Evolutionary conservation across 768 basidiomycete species (phyloP).

Genomic region (Hygrophorus russula): DNA sequence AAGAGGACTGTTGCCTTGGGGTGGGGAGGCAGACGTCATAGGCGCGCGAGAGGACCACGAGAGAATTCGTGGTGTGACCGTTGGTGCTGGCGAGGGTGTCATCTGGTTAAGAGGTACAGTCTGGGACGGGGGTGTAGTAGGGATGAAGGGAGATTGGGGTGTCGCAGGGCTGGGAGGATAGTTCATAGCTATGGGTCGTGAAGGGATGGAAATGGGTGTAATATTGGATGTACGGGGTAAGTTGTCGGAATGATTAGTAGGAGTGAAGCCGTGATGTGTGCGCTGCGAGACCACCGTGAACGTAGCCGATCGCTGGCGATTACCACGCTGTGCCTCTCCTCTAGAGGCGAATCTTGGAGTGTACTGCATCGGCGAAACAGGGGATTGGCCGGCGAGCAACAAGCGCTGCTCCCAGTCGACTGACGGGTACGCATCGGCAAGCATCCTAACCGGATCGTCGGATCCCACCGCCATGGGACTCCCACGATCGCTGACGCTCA

Average conservation of each 20-base stretch:
- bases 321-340: slow-evolving; percentile 6
- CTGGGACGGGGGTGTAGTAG: slow-evolving; percentile 7
- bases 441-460: slow-evolving; percentile 29
- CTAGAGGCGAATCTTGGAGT: slow-evolving; percentile 6
- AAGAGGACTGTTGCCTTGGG: slow-evolving; percentile 31
- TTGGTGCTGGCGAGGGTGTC: slow-evolving; percentile 42
- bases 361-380: not conserved
- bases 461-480: slow-evolving; percentile 37
- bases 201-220: slow-evolving; percentile 23
- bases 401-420: slow-evolving; percentile 11
- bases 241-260: slow-evolving; percentile 11
- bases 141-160: slow-evolving; percentile 9
- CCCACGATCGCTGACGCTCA: slow-evolving; percentile 32
- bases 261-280: slow-evolving; percentile 5
- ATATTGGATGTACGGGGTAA: slow-evolving; percentile 22
- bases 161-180: slow-evolving; percentile 16
- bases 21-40: slow-evolving; percentile 18
- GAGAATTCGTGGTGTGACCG: slow-evolving; percentile 47
- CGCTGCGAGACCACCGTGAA: slow-evolving; percentile 6
- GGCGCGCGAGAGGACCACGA: slow-evolving; percentile 30
- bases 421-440: slow-evolving; percentile 23
- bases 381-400: not conserved
- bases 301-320: slow-evolving; percentile 13
- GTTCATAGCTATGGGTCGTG: slow-evolving; percentile 11
- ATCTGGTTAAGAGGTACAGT: slow-evolving; percentile 11